Evolutionary conservation across 2,329 filamentous ascomycete species (phyloP).

Genomic region (Aureobasidium zeae): DNA sequence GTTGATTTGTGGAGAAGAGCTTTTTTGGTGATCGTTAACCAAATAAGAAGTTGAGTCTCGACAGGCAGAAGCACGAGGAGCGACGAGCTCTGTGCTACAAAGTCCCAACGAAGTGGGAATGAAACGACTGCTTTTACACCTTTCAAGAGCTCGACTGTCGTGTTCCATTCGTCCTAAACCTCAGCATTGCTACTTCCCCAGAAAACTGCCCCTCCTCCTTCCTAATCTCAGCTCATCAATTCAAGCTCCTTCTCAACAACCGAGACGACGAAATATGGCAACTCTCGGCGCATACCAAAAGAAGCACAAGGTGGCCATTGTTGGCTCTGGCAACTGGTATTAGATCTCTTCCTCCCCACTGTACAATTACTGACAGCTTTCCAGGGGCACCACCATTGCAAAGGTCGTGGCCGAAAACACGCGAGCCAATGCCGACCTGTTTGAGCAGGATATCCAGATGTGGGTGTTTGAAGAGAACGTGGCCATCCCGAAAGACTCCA

Average conservation of each 20-base stretch:
- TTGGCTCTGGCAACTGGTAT: conserved; percentile 94
- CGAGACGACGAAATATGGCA: conserved; percentile 33
- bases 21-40: not conserved
- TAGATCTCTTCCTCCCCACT: conserved; percentile 23
- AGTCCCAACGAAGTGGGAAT: conserved; percentile 13
- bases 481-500: conserved; percentile 59
- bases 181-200: conserved; percentile 10
- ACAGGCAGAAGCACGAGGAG: not conserved
- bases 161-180: not conserved
- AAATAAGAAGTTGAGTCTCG: conserved; percentile 2
- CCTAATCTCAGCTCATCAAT: not conserved
- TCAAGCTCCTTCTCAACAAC: not conserved
- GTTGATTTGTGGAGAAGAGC: conserved; percentile 9
- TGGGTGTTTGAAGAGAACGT: conserved; percentile 97
- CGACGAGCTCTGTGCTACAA: conserved; percentile 10
- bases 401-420: conserved; percentile 96
- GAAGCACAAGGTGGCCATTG: conserved; percentile 86
- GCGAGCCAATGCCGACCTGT: conserved; percentile 64
- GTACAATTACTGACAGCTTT: not conserved
- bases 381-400: conserved; percentile 88
- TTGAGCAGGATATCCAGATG: conserved; percentile 89
- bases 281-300: conserved; percentile 46
- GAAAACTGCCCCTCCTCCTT: not conserved
- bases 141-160: conserved; percentile 6
- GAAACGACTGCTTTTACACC: not conserved